Evolutionary conservation across 306 rosid species (phyloP), one percentile per base, ranked within the genome.

Genomic region (Styphnolobium japonicum): DNA sequence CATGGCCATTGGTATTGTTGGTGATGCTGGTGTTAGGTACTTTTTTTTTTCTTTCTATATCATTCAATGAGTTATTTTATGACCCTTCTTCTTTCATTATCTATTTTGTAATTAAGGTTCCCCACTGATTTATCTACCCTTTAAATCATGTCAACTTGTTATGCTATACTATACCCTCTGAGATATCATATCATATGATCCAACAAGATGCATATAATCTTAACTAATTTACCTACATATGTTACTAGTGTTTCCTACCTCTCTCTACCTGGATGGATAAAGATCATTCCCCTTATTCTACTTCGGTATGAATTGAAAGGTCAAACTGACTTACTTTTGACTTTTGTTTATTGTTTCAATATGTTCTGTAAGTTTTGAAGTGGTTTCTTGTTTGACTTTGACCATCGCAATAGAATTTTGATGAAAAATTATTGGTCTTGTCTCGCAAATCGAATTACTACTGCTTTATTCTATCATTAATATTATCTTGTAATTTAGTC

Each of bases 11-110:
- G 97, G 94, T 5, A 84, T 90, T 39, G 92, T 86, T 9, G 91
- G 97, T 37, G 91, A 92, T 60, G 94, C 91, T 33, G 89, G 94
- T 81, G 97, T 92, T 73, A 88, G 94, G 94, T 90, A 29, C n/a
- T 25, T 2, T 7, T 9, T 2, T 0, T 5, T 0, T 40, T 55
- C 18, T 21, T 16, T 21, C 7, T 27, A n/a, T 49, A 31, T 16
- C 46, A 16, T 46, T 53, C 4, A 2, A 48, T 29, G 27, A 46
- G 34, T n/a, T 45, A n/a, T n/a, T n/a, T n/a, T n/a, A 46, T 29
- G 8, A 27, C 8, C 25, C 55, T 42, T 43, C 27, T 7, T 49
- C n/a, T 70, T 16, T 60, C 67, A 23, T 56, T 56, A 56, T 23
- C 33, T 25, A 23, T n/a, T 56, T 68, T 46, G 57, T 70, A 6